A percentile compares a stretch with the other conserved stretches of the same genome.
Evolutionary conservation across 2,329 filamentous ascomycete species (phyloP).

Genomic region (Dactylonectria macrodidyma): DNA sequence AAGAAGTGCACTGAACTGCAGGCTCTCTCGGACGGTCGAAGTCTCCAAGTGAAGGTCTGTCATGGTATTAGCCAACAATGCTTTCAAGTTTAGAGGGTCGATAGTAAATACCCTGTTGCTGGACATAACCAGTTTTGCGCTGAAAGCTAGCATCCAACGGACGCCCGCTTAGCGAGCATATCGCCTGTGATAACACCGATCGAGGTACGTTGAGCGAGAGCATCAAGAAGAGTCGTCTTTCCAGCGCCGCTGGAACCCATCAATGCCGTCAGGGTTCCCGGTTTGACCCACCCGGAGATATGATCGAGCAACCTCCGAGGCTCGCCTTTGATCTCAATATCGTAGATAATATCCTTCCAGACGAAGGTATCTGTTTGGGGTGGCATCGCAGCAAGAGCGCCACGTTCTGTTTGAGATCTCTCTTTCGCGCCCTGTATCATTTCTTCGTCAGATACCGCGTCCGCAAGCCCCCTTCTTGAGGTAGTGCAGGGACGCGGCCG

Average conservation of each 20-base stretch:
- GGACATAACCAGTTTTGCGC: slow-evolving; percentile 72
- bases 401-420: slow-evolving; percentile 15
- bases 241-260: slow-evolving; percentile 67
- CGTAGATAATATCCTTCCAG: slow-evolving; percentile 79
- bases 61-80: too few relatives aligned
- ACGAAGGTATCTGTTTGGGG: slow-evolving; percentile 72
- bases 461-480: not conserved
- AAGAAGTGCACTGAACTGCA: slow-evolving; percentile 65
- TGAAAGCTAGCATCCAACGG: slow-evolving; percentile 67
- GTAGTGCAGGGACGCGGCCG: slow-evolving; percentile 60
- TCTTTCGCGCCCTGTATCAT: too few relatives aligned
- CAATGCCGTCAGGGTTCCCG: slow-evolving; percentile 83
- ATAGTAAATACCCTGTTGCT: slow-evolving; percentile 61
- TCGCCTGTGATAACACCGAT: slow-evolving; percentile 72
- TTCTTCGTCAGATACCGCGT: slow-evolving; percentile 1
- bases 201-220: slow-evolving; percentile 58
- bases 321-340: slow-evolving; percentile 78
- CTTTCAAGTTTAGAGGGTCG: too few relatives aligned
- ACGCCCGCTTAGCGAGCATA: slow-evolving; percentile 71
- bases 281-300: slow-evolving; percentile 87
- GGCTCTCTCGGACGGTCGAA: slow-evolving; percentile 62
- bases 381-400: slow-evolving; percentile 40
- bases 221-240: slow-evolving; percentile 52
- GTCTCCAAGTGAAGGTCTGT: slow-evolving; percentile 64
- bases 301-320: slow-evolving; percentile 78